A percentile compares a stretch with the other conserved stretches of the same genome.
phyloP scores from a whole-genome alignment of 2,329 filamentous ascomycete species.

The Botrytis squamosa region DNA sequence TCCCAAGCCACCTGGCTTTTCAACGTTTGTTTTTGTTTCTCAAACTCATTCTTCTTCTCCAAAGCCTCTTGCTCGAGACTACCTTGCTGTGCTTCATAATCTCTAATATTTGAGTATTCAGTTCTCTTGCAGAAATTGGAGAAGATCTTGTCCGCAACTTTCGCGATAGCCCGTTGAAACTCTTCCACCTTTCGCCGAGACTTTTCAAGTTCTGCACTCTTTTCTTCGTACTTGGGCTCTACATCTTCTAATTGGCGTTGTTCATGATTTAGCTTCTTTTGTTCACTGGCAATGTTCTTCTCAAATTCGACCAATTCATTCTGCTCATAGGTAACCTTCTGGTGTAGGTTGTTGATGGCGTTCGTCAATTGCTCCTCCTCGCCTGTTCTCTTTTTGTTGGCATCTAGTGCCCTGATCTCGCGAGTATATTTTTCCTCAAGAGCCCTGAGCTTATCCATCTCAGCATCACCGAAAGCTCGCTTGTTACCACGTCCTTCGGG shows the following conservation, averaged over 20 bases:
- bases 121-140: constrained; percentile 79
- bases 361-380: constrained; percentile 80
- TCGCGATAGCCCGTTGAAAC: constrained; percentile 64
- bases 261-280: constrained; percentile 73
- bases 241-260: constrained; percentile 72
- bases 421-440: constrained; percentile 72
- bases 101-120: constrained; percentile 84
- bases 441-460: constrained; percentile 80
- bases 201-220: constrained; percentile 65
- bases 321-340: constrained; percentile 67
- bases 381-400: constrained; percentile 68
- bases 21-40: constrained; percentile 76
- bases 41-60: constrained; percentile 83
- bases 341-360: constrained; percentile 76
- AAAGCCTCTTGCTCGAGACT: constrained; percentile 86
- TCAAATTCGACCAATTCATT: constrained; percentile 77
- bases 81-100: constrained; percentile 91
- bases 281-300: constrained; percentile 81
- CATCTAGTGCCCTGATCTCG: constrained; percentile 78
- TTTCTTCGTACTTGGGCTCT: constrained; percentile 74
- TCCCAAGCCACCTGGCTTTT: constrained; percentile 61
- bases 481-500: constrained; percentile 71
- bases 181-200: constrained; percentile 55
- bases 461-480: constrained; percentile 83
- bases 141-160: constrained; percentile 88